Base-by-base conservation (phyloP, 306 rosid genomes). In the Begonia peltatifolia region DNA sequence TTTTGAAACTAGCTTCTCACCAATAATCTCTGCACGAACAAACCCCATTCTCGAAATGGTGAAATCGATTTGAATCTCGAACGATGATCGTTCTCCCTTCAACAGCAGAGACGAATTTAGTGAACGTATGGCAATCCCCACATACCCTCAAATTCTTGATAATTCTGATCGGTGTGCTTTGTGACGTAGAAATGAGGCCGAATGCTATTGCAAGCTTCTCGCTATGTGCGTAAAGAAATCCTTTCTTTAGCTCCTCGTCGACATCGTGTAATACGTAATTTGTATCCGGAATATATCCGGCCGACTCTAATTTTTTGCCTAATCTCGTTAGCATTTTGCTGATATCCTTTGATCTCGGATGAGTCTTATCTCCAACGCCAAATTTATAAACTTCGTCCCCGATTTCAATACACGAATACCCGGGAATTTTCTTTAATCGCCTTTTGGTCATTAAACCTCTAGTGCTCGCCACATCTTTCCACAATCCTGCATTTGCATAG, bases 11-110 rank as follows among this genome's bases (percentile, higher is more conserved):
- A 17, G 18, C 18, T 17, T 17, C 18, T 25, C 65, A 83, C 84
- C 85, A 87, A 66, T 87, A 87, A 67, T 87, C 90, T 47, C 81
- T 70, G 57, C 90, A 87, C 0, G 96, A 78, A 61, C 87, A 87
- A 55, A 60, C 55, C 20, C 94, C 94, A 41, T 76, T 66, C 52
- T 50, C 62, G 62, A 87, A 87, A 75, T 70, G 96, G 65, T 87
- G 96, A 76, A 80, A 87, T 20, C 79, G 76, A 64, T 78, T 83
- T 10, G 87, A 65, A 23, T 83, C 87, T 23, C 90, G 71, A 53
- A 81, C 84, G 56, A 76, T 56, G 63, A 87, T 76, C n/a, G 59
- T 56, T 69, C 83, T 76, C 49, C 61, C 57, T 62, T 59, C 72
- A 14, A 76, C 12, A 17, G 74, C 74, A 8, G 94, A 83, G 46